Base-by-base conservation (phyloP, 768 basidiomycete genomes). In the Mycena amicta region DNA sequence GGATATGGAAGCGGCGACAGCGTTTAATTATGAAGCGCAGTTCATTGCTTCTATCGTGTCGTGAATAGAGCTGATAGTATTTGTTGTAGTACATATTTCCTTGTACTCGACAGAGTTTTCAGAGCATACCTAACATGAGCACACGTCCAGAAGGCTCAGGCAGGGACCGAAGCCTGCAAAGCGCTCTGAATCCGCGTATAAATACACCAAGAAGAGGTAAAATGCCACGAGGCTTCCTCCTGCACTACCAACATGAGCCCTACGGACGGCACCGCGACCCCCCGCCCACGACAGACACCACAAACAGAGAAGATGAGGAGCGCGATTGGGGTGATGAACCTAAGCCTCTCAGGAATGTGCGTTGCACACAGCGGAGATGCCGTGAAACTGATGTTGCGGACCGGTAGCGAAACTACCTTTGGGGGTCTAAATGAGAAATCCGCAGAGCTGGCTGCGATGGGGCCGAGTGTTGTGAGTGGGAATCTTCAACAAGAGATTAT, bases 21-120 rank as follows among this genome's bases (percentile, higher is more conserved):
- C 87, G 40, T 86, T 91, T 67, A 77, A 86, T 59, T 81, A 89
- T 68, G 90, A 92, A 70, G 88, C 87, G 3, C 81, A 81, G 79
- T 70, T 83, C 52, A 81, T 89, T 62, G 78, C 80, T 15, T 58
- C 61, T 18, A 40, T 55, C 12, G 26, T 55, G 2, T 49, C 59
- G n/a, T 57, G 55, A 52, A 31, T 29, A 37, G 22, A 41, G 47
- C 50, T 37, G n/a, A n/a, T n/a, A 37, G 33, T 37, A 8, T 37
- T 37, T 8, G 33, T 37, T 37, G 18, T 37, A 37, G 18, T n/a
- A n/a, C n/a, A n/a, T n/a, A n/a, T n/a, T n/a, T n/a, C n/a, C n/a
- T n/a, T n/a, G n/a, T n/a, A n/a, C n/a, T n/a, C n/a, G n/a, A n/a
- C n/a, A n/a, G n/a, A n/a, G n/a, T n/a, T n/a, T n/a, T n/a, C n/a